Base-by-base conservation (phyloP, 257 asterid species). In the Fraxinus pennsylvanica region DNA sequence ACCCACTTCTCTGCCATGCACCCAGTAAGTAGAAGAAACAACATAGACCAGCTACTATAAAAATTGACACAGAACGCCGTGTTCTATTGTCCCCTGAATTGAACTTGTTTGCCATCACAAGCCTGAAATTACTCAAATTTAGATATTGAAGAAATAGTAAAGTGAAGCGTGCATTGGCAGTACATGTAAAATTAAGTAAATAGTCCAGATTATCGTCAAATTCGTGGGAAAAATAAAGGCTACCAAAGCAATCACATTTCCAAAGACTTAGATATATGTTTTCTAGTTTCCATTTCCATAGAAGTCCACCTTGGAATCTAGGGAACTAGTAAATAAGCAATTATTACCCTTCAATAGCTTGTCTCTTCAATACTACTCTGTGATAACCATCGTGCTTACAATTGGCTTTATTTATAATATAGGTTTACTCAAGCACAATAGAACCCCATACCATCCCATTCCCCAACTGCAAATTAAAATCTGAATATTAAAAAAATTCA, bases 21-120 rank as follows among this genome's bases (percentile, higher is more conserved):
- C 63, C 63, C 22, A 54, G 63, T 54, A 54, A 54, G 63, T 54
- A 54, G 63, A 54, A 54, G 63, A 54, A 54, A 17, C 63, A 54
- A n/a, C 63, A 54, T 54, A 19, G 63, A 54, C 63, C 63, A 54
- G 63, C 63, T 54, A 54, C 63, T 5, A 54, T 54, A 17, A 54
- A 54, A 54, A 54, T 54, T 54, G 63, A 15, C 14, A 54, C 25
- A n/a, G 63, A 54, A 4, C 22, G n/a, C 22, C 63, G 7, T 19
- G 63, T 17, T n/a, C 63, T 54, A 54, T 54, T 17, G 63, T 57
- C 29, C 4, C 66, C 66, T n/a, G 29, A 21, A 57, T 57, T 57
- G 66, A 57, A 57, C 27, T n/a, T 54, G 65, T n/a, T 57, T 21
- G 27, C 66, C 66, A 57, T 57, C 10, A 19, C 10, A 6, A 5